Conservation (phyloP, 2,329 filamentous ascomycete genomes). For the Claviceps quebecensis region DNA sequence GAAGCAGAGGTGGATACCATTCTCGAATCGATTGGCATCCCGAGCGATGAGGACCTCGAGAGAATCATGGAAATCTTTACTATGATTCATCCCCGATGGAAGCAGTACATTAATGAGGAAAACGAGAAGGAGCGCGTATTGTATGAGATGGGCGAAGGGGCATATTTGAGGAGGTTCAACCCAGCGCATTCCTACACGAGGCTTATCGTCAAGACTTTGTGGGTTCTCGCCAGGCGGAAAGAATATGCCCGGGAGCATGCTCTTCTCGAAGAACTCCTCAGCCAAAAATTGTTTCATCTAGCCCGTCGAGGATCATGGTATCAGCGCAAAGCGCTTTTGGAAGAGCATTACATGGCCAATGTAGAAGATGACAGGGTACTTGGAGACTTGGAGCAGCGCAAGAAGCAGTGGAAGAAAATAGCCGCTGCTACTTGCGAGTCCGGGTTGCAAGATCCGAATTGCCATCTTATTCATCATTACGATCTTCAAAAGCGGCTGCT, state of each 20-base stretch:
- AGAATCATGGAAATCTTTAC: slow-evolving; percentile 60
- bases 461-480: slow-evolving; percentile 86
- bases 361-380: slow-evolving; percentile 30
- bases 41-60: slow-evolving; percentile 49
- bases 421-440: slow-evolving; percentile 72
- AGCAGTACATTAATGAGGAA: slow-evolving; percentile 55
- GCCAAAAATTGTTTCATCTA: slow-evolving; percentile 72
- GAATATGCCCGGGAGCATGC: slow-evolving; percentile 63
- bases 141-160: slow-evolving; percentile 73
- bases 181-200: slow-evolving; percentile 88
- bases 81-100: slow-evolving; percentile 70
- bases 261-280: slow-evolving; percentile 60
- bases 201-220: slow-evolving; percentile 76
- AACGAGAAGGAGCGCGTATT: slow-evolving; percentile 60
- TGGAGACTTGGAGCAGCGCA: slow-evolving; percentile 38
- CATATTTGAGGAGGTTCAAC: slow-evolving; percentile 78
- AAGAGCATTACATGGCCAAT: slow-evolving; percentile 85
- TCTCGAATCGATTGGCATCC: slow-evolving; percentile 63
- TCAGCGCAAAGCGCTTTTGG: slow-evolving; percentile 81
- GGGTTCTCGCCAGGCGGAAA: slow-evolving; percentile 69
- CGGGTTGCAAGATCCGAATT: slow-evolving; percentile 74
- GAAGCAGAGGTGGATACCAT: slow-evolving; percentile 72
- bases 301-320: slow-evolving; percentile 85
- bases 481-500: slow-evolving; percentile 87
- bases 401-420: slow-evolving; percentile 68